These are phyloP conservation scores for Penicillium sp. DNA, from an alignment of 2,329 filamentous ascomycete genomes.

Conservation along the genomic window DNA sequence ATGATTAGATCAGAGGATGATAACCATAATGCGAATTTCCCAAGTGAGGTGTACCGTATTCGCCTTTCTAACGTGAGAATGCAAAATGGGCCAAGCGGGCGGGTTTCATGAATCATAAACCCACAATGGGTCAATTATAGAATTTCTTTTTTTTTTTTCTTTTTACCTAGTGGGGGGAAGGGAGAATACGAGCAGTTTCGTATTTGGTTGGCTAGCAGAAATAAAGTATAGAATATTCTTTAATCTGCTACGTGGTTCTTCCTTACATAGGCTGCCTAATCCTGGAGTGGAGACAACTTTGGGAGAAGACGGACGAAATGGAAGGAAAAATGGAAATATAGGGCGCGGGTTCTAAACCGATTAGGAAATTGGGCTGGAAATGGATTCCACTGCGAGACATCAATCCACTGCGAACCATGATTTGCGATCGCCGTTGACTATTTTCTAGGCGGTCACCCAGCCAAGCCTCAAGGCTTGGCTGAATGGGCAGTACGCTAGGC, in stretches of 20 bases:
- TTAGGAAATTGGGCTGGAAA: constrained; percentile 6
- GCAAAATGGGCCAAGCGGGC: not conserved
- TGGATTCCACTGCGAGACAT: constrained; percentile 6
- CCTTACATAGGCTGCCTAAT: not conserved
- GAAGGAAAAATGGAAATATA: not conserved
- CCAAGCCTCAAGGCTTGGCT: constrained; percentile 1
- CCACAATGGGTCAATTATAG: not conserved
- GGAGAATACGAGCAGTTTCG: not conserved
- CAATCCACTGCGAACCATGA: constrained; percentile 1
- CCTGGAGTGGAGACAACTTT: not conserved
- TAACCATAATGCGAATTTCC: not conserved
- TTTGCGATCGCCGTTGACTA: not conserved
- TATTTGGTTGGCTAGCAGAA: not conserved
- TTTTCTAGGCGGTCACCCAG: not conserved
- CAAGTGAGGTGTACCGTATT: not conserved
- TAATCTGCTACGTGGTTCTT: not conserved
- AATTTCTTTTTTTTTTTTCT: not conserved
- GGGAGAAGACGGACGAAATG: not conserved
- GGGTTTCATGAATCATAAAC: not conserved
- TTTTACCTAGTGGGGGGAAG: not conserved
- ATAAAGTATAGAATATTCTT: not conserved
- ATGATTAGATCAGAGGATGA: not conserved
- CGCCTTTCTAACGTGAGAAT: not conserved
- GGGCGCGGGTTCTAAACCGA: not conserved
- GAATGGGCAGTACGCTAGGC: not conserved